Evolutionary conservation across 441 rosid genomes (phyloP), one percentile per base, ranked within the genome.

Genomic region (Omphalea diandra): DNA sequence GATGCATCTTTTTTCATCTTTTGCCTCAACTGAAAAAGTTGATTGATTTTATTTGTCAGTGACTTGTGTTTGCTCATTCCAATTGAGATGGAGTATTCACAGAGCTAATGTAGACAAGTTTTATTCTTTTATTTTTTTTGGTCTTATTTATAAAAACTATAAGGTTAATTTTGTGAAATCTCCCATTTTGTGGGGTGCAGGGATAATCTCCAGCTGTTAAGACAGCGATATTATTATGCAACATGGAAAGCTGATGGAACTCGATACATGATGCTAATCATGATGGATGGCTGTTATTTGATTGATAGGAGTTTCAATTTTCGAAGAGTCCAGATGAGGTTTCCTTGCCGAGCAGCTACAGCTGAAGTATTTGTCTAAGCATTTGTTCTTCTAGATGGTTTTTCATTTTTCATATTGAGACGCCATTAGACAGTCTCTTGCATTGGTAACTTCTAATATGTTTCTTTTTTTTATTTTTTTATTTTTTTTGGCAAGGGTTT

Each of bases 191-290:
- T 63, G 18, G 32, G 35, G 69, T 79, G 75, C 91, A 96, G 99
- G 78, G 98, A 93, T 2, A 96, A 93, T 74, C 83, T 96, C 70
- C 98, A 93, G 81, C 84, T 93, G 62, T 77, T 96, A 76, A 90
- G 99, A 80, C 99, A 96, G 79, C 87, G 97, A 2, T 96, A 96
- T 79, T 96, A 96, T 76, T 93, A 90, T 82, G 99, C 99, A 68
- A 96, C 99, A 11, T 96, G 99, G 99, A 96, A 96, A 80, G 99
- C 99, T 67, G 99, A 93, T 81, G 99, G 99, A 76, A 96, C 98
- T 8, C 86, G 99, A 70, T 96, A 96, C 73, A 89, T 96, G 99
- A 90, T 96, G 99, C 83, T 96, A 59, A 86, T 96, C 69, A 93
- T 88, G 68, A 59, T 82, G 38, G 98, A 93, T 81, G 99, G 98